A percentile compares a stretch with the other conserved stretches of the same genome.
phyloP scores from a whole-genome alignment of 306 rosid genomes.

The Prinsepia uniflora region DNA sequence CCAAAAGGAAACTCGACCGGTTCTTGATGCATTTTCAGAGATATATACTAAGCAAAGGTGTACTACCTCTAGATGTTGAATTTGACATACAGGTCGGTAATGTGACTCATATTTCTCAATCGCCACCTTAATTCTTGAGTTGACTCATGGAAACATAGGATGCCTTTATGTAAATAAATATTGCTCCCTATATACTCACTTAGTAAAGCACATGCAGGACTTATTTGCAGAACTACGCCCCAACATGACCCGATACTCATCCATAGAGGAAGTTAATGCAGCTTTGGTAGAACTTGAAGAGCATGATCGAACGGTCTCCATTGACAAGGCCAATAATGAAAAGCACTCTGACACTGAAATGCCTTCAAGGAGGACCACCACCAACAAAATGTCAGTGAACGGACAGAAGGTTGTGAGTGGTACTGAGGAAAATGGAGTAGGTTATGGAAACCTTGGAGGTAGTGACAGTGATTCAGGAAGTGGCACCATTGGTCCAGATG shows the following conservation, averaged over 20 bases:
- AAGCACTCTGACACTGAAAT: constrained; percentile 68
- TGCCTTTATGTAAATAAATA: background rate
- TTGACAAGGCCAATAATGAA: constrained; percentile 66
- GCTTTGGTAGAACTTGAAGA: constrained; percentile 89
- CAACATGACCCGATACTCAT: constrained; percentile 76
- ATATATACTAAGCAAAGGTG: constrained; percentile 88
- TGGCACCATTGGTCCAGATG: constrained; percentile 64
- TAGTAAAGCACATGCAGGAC: constrained; percentile 49
- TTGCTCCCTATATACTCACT: constrained; percentile 10
- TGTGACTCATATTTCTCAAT: background rate
- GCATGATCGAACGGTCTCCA: constrained; percentile 51
- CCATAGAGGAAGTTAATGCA: constrained; percentile 79
- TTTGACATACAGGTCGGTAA: constrained; percentile 88
- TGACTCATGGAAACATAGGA: background rate
- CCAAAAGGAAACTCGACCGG: constrained; percentile 94
- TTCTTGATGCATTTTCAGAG: constrained; percentile 79
- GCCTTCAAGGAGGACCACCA: constrained; percentile 45
- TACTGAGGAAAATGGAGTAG: constrained; percentile 54
- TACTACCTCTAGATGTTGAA: constrained; percentile 83
- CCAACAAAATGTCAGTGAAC: constrained; percentile 41
- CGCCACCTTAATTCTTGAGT: background rate
- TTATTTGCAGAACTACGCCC: constrained; percentile 92
- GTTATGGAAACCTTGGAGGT: constrained; percentile 57
- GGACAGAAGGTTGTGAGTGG: constrained; percentile 62
- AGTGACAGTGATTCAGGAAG: constrained; percentile 88